A percentile compares a stretch with the other conserved stretches of the same genome.
These are phyloP conservation scores for Fusarium sulawesiense DNA, from an alignment of 2,329 filamentous ascomycete species.

Conservation along the genomic window DNA sequence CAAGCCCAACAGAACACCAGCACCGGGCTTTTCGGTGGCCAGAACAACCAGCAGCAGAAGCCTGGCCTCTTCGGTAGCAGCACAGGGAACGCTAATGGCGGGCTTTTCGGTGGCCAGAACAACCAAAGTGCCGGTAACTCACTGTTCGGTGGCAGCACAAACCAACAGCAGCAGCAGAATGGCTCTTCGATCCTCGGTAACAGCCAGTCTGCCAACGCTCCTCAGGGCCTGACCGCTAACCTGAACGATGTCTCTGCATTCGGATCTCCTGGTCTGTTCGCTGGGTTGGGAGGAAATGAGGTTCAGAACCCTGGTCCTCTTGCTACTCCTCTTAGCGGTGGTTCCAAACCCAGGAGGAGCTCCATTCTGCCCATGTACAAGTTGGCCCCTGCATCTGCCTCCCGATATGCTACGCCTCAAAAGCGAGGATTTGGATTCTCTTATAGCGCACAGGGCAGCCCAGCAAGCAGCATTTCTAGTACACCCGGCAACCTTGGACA, in stretches of 20 bases:
- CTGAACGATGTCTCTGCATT: constrained; percentile 89
- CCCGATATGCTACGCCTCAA: constrained; percentile 84
- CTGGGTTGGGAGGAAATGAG: constrained; percentile 73
- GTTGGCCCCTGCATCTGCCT: constrained; percentile 82
- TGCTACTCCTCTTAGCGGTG: constrained; percentile 86
- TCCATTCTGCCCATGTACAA: constrained; percentile 89
- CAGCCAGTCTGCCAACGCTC: constrained; percentile 62
- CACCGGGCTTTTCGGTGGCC: constrained; percentile 62
- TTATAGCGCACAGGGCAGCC: constrained; percentile 81
- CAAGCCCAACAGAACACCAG: constrained; percentile 53
- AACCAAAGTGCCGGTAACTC: constrained; percentile 58
- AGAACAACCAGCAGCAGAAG: constrained; percentile 54
- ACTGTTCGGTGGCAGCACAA: constrained; percentile 60
- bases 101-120: constrained; percentile 66
- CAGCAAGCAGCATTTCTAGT: constrained; percentile 71
- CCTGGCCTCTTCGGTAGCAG: constrained; percentile 64
- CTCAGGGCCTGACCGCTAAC: constrained; percentile 79
- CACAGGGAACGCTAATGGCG: constrained; percentile 58
- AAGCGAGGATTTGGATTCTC: constrained; percentile 92
- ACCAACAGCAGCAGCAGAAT: constrained; percentile 62
- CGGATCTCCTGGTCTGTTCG: constrained; percentile 87
- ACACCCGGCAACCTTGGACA: constrained; percentile 75
- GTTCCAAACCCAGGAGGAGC: constrained; percentile 78
- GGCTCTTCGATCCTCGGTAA: constrained; percentile 70
- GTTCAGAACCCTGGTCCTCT: constrained; percentile 84